These are phyloP conservation scores for Solanum tarijense DNA, from an alignment of 257 asterid species.

Conservation along the genomic window DNA sequence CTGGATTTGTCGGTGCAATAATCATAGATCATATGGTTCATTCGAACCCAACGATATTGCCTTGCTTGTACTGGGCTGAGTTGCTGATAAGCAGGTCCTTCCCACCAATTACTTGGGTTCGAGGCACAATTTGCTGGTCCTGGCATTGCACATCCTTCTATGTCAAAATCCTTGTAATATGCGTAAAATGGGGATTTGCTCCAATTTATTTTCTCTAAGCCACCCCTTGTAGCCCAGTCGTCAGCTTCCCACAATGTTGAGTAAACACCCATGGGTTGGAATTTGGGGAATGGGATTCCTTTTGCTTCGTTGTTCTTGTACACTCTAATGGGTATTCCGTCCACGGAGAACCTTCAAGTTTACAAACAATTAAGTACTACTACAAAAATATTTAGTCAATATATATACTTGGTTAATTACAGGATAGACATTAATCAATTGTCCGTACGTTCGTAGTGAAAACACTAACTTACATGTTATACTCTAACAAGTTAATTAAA, in stretches of 20 bases:
- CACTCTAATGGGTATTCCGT: slow-evolving; percentile 62
- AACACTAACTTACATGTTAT: background rate
- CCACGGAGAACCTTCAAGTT: slow-evolving; percentile 30
- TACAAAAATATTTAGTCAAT: background rate
- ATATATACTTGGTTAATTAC: background rate
- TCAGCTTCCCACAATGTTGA: slow-evolving; percentile 95
- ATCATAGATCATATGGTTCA: slow-evolving; percentile 65
- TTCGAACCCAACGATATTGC: slow-evolving; percentile 68
- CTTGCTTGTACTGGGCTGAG: slow-evolving; percentile 44
- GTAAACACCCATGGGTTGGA: slow-evolving; percentile 64
- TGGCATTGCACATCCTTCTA: slow-evolving; percentile 73
- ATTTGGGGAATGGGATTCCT: slow-evolving; percentile 63
- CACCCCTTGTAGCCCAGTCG: slow-evolving; percentile 93
- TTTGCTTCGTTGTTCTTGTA: slow-evolving; percentile 68
- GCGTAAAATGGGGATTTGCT: slow-evolving; percentile 79
- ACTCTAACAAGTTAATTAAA: background rate
- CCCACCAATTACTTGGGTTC: slow-evolving; percentile 71
- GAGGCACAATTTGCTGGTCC: slow-evolving; percentile 58
- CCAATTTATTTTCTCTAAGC: slow-evolving; percentile 80
- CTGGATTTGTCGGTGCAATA: slow-evolving; percentile 79
- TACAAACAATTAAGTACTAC: background rate
- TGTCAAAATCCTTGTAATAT: slow-evolving; percentile 72
- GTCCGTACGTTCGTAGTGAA: background rate
- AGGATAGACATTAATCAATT: background rate
- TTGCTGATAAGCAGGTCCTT: slow-evolving; percentile 42